phyloP scores from a whole-genome alignment of 176 grass and related monocot genomes.

The Alloteropsis semialata region DNA sequence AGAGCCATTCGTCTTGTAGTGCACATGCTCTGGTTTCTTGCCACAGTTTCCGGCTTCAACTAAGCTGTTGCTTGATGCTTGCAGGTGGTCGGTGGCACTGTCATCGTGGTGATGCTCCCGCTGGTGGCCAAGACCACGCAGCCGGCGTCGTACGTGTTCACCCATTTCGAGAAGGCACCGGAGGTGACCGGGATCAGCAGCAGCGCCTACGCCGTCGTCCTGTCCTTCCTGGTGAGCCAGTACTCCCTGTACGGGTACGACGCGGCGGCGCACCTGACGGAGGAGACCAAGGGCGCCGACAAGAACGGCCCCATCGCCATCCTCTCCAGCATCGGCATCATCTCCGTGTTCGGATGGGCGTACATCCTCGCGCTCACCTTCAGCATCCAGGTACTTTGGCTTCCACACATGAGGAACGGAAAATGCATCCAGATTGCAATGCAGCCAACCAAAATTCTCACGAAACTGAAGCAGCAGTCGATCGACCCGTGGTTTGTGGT shows the following conservation, averaged over 20 bases:
- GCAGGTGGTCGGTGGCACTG: slow-evolving; percentile 72
- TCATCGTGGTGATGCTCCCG: slow-evolving; percentile 88
- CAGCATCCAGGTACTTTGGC: slow-evolving; percentile 77
- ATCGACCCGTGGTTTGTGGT: background rate
- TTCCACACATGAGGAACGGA: background rate
- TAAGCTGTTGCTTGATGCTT: background rate
- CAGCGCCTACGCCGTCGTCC: slow-evolving; percentile 65
- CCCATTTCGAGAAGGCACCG: slow-evolving; percentile 66
- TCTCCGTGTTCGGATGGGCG: slow-evolving; percentile 90
- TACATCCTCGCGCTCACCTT: slow-evolving; percentile 99
- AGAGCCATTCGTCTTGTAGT: background rate
- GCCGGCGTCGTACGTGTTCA: slow-evolving; percentile 87
- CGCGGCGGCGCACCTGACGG: slow-evolving; percentile 93
- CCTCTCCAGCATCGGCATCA: slow-evolving; percentile 94
- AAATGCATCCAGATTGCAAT: background rate
- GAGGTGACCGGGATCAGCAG: slow-evolving; percentile 69
- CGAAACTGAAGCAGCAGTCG: background rate
- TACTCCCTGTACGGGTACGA: slow-evolving; percentile 98
- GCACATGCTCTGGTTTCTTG: background rate
- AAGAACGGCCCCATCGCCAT: slow-evolving; percentile 95
- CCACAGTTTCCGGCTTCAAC: background rate
- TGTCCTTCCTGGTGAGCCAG: slow-evolving; percentile 92
- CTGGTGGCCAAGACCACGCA: slow-evolving; percentile 71
- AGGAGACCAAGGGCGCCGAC: slow-evolving; percentile 96
- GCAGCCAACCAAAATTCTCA: background rate